Evolutionary conservation across 2,329 filamentous ascomycete species (phyloP), one percentile per base, ranked within the genome.

Genomic region (Penicillium sp.): DNA sequence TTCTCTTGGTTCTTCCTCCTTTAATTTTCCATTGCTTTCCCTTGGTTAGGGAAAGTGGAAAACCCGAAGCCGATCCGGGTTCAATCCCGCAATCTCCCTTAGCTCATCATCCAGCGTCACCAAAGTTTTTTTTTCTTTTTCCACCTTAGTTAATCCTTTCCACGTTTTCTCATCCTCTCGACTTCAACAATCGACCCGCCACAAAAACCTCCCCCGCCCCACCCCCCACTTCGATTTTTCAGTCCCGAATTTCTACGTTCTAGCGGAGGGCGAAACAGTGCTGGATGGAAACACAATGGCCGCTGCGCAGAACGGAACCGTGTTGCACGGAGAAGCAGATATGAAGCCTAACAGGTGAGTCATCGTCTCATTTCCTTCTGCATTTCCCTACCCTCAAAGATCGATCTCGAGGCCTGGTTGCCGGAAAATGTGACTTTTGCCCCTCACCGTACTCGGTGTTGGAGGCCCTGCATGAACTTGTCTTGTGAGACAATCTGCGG

Each of bases 281-380:
- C 69, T 70, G 68, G 55, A 75, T 74, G 72, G 73, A 69, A 75
- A 62, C 65, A 57, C 66, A 64, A 68, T 78, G 76, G 73, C 75
- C 67, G 69, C 73, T 67, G 68, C 71, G 68, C 70, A 74, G 60
- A 76, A 76, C 70, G 75, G 76, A 70, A 73, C 76, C 63, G 81
- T 79, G 63, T 72, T 77, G 65, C 75, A 79, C 64, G 77, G 77
- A 56, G 82, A 83, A 53, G 79, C 81, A 49, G 83, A 85, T 66
- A 79, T 82, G 67, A 84, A 85, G 72, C 78, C 81, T 56, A 79
- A 82, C 72, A 82, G 79, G 83, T 85, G 79, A 79, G 82, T 78
- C 55, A 49, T 12, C 29, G 29, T 31, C 29, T 31, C 29, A 15
- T 14, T n/a, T n/a, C n/a, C n/a, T n/a, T n/a, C n/a, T n/a, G n/a